phyloP scores from a whole-genome alignment of 495 filamentous ascomycete species.

The Neurospora africana region DNA sequence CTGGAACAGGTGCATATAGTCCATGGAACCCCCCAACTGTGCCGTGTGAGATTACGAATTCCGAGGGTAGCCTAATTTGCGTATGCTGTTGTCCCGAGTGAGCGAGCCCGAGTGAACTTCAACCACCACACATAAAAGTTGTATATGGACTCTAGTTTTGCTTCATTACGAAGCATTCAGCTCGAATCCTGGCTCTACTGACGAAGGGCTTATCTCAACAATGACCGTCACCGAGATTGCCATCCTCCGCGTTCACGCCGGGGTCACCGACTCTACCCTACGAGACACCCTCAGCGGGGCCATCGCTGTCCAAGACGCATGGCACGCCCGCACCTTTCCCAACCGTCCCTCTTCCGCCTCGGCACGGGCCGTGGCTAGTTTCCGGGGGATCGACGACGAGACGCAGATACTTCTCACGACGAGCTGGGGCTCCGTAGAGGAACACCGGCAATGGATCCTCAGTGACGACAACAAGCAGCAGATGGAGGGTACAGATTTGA shows the following conservation, averaged over 20 bases:
- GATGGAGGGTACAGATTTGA: constrained; percentile 9
- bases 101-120: neutral
- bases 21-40: neutral
- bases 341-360: constrained; percentile 10
- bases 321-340: constrained; percentile 25
- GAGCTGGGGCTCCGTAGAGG: constrained; percentile 38
- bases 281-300: constrained; percentile 17
- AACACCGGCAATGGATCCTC: constrained; percentile 40
- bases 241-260: constrained; percentile 28
- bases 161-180: neutral
- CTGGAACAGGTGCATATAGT: neutral
- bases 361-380: constrained; percentile 20
- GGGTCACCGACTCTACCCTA: constrained; percentile 12
- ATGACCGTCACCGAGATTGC: constrained; percentile 48
- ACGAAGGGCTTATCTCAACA: neutral
- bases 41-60: neutral
- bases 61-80: neutral
- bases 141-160: neutral
- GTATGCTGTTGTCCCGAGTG: neutral
- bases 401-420: constrained; percentile 37
- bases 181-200: neutral
- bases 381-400: constrained; percentile 40
- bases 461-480: constrained; percentile 22
- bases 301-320: constrained; percentile 24
- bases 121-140: neutral